Evolutionary conservation across 2,329 filamentous ascomycete genomes (phyloP), one percentile per base, ranked within the genome.

Genomic region (Botrytis porri): DNA sequence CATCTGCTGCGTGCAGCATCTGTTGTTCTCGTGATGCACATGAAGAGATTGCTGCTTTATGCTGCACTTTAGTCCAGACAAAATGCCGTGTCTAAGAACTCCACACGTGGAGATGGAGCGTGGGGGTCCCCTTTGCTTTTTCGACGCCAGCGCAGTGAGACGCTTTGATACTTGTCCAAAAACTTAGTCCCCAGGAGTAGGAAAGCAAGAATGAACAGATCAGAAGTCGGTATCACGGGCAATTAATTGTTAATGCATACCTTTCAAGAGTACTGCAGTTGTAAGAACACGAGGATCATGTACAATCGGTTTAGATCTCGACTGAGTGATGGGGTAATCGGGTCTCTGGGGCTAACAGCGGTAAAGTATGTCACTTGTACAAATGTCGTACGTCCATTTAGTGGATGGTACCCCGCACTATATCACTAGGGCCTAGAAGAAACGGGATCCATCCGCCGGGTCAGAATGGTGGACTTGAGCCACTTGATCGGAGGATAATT

Each of bases 11-110:
- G n/a, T 69, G 70, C 70, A 71, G 70, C 51, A 72, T 72, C 70
- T 72, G 62, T 45, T 59, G 70, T 72, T 72, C 70, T 72, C 70
- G 70, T 72, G 62, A 72, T 69, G 61, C 25, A 70, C 29, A 20
- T 66, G 63, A 60, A n/a, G 20, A 60, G 22, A 35, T 67, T 69
- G 70, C 70, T 72, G 70, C 70, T 72, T 72, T 72, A 67, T 45
- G 62, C 32, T 32, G 37, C 48, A 32, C 22, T 25, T 32, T 7
- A 54, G 3, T 51, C 63, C 45, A 67, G 32, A 57, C 12, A 69
- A 32, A 32, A 32, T 71, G 60, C 35, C 18, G 60, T 71, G 59
- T 71, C n/a, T 25, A 3, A 35, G n/a, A 41, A 51, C 51, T 32
- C 37, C 35, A 32, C 37, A 69, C 51, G 51, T 69, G 67, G 39